Percentiles rank a stretch among this genome's conserved stretches.
Conservation (phyloP, 2,329 filamentous ascomycete genomes). For the Verticillium zaregamsianum region DNA sequence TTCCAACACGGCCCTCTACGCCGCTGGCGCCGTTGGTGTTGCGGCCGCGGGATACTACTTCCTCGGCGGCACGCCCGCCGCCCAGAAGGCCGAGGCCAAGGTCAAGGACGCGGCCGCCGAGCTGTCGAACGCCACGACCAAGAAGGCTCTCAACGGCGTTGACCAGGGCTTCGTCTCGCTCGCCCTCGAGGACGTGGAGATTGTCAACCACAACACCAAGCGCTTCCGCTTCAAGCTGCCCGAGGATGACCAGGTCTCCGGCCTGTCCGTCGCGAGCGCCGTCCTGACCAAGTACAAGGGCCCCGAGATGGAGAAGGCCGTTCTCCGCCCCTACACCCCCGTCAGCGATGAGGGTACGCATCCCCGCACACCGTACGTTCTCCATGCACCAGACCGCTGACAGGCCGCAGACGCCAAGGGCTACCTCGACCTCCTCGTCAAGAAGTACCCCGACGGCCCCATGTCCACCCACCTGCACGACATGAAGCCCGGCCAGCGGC, state of each 20-base stretch:
- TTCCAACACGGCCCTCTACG: slow-evolving; percentile 57
- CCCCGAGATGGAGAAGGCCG: slow-evolving; percentile 76
- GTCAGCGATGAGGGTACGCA: slow-evolving; percentile 73
- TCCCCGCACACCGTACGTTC: not conserved
- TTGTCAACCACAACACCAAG: slow-evolving; percentile 93
- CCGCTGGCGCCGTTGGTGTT: slow-evolving; percentile 53
- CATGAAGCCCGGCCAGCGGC: slow-evolving; percentile 74
- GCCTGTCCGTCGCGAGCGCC: slow-evolving; percentile 77
- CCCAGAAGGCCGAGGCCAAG: slow-evolving; percentile 54
- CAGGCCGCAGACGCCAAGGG: slow-evolving; percentile 63
- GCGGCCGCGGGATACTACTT: slow-evolving; percentile 57
- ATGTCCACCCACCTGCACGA: slow-evolving; percentile 90
- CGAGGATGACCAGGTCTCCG: slow-evolving; percentile 78
- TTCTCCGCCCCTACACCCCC: slow-evolving; percentile 90
- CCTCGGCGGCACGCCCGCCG: slow-evolving; percentile 46
- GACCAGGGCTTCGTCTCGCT: slow-evolving; percentile 87
- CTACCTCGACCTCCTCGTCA: slow-evolving; percentile 84
- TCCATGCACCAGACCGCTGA: not conserved
- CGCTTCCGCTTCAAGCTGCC: slow-evolving; percentile 83
- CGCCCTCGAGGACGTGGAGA: slow-evolving; percentile 72
- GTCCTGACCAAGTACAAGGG: slow-evolving; percentile 90
- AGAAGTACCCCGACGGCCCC: slow-evolving; percentile 83
- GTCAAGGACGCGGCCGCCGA: slow-evolving; percentile 36
- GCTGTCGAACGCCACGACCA: slow-evolving; percentile 29
- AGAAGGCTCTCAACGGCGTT: slow-evolving; percentile 68